phyloP scores from a whole-genome alignment of 2,329 filamentous ascomycete genomes.

The Alternaria arbusti region DNA sequence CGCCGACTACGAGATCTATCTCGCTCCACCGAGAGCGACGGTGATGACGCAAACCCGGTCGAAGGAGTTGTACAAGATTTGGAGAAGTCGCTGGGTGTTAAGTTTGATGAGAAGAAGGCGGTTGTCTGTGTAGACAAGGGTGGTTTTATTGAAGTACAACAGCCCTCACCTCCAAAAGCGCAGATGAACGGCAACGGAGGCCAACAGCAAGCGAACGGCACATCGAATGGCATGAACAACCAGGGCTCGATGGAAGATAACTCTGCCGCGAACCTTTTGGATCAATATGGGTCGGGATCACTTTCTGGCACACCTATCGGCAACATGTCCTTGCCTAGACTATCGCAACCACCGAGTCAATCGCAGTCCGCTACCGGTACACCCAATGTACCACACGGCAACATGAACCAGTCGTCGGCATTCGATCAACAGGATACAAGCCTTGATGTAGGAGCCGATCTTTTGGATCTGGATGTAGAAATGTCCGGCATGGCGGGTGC shows the following conservation, averaged over 20 bases:
- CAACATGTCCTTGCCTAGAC: slow-evolving; percentile 64
- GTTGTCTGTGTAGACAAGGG: slow-evolving; percentile 79
- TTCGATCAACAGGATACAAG: slow-evolving; percentile 34
- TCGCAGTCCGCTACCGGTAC: slow-evolving; percentile 65
- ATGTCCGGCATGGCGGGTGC: slow-evolving; percentile 63
- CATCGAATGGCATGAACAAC: slow-evolving; percentile 39
- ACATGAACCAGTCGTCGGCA: slow-evolving; percentile 28
- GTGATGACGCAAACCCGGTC: slow-evolving; percentile 56
- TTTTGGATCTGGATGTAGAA: slow-evolving; percentile 56
- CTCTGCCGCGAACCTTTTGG: slow-evolving; percentile 66
- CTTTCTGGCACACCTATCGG: slow-evolving; percentile 66
- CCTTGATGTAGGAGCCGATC: slow-evolving; percentile 40
- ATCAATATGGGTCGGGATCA: slow-evolving; percentile 70
- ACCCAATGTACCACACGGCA: slow-evolving; percentile 49
- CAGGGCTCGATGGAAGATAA: slow-evolving; percentile 46
- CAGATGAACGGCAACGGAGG: slow-evolving; percentile 41
- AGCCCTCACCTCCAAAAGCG: slow-evolving; percentile 32
- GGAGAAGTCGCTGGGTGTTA: slow-evolving; percentile 72
- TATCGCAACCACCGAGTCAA: slow-evolving; percentile 61
- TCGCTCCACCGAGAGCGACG: slow-evolving; percentile 46
- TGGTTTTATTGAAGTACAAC: slow-evolving; percentile 68
- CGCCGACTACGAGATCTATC: slow-evolving; percentile 73
- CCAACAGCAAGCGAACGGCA: slow-evolving; percentile 39
- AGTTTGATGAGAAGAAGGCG: slow-evolving; percentile 67
- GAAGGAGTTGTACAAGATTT: slow-evolving; percentile 78